Evolutionary conservation across 2,329 filamentous ascomycete species (phyloP).

Genomic region (Exophiala bonariae): DNA sequence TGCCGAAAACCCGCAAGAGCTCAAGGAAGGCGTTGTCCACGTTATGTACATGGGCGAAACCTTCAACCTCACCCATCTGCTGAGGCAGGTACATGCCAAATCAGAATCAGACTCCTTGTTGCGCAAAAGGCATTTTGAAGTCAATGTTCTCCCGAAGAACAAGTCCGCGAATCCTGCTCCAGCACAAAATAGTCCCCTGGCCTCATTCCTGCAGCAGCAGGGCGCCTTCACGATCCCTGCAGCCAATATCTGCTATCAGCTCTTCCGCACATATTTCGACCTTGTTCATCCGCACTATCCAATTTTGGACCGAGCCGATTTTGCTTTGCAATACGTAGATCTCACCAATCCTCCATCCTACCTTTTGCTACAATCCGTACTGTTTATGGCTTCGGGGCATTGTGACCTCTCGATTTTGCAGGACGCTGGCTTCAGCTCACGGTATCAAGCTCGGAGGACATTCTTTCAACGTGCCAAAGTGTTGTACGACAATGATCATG

Average conservation of each 20-base stretch:
- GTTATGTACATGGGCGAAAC: conserved; percentile 22
- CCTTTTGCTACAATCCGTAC: conserved; percentile 24
- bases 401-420: conserved; percentile 15
- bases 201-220: conserved; percentile 25
- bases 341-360: conserved; percentile 19
- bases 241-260: conserved; percentile 20
- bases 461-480: conserved; percentile 30
- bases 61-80: conserved; percentile 24
- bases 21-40: conserved; percentile 20
- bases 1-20: conserved; percentile 4
- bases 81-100: conserved; percentile 23
- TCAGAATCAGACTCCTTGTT: conserved; percentile 8
- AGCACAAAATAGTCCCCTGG: conserved; percentile 21
- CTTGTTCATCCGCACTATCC: conserved; percentile 28
- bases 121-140: conserved; percentile 19
- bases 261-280: conserved; percentile 27
- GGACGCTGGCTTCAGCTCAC: conserved; percentile 18
- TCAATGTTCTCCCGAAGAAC: conserved; percentile 21
- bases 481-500: conserved; percentile 29
- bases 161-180: conserved; percentile 18
- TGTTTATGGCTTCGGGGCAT: conserved; percentile 24
- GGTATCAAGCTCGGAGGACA: conserved; percentile 26
- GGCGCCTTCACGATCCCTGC: conserved; percentile 20
- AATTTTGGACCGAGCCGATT: conserved; percentile 24
- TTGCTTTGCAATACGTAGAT: conserved; percentile 21